Conservation (phyloP, 805 yeast genomes). For the Dipodascopsis uninucleata region DNA sequence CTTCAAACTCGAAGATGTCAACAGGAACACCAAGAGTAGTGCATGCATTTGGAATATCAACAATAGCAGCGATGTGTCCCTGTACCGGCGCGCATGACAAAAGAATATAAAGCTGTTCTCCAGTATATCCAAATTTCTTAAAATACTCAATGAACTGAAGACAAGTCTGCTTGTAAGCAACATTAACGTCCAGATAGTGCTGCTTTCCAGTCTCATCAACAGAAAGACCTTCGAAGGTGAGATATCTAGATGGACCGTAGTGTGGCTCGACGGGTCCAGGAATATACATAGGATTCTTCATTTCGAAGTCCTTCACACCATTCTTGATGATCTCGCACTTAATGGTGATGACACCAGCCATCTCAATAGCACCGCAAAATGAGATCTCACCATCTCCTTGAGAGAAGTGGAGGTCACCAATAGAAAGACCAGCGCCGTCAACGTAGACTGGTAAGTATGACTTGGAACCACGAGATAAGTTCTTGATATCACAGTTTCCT, state of each 20-base stretch:
- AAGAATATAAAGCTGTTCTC: conserved; percentile 48
- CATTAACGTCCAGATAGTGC: conserved; percentile 45
- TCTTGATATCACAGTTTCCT: conserved; percentile 52
- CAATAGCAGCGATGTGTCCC: conserved; percentile 51
- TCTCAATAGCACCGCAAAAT: conserved; percentile 54
- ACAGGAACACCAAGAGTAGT: conserved; percentile 50
- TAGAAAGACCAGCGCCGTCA: conserved; percentile 47
- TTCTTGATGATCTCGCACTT: conserved; percentile 42
- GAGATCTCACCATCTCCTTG: conserved; percentile 55
- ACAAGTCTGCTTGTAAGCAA: conserved; percentile 51
- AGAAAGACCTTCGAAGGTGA: conserved; percentile 53
- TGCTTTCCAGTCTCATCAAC: conserved; percentile 50
- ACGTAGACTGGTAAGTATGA: conserved; percentile 48
- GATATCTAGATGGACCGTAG: conserved; percentile 48
- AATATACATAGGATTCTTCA: conserved; percentile 47
- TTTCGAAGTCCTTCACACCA: conserved; percentile 42
- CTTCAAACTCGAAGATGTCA: conserved; percentile 51
- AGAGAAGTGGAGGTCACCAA: conserved; percentile 51
- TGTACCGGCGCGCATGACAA: conserved; percentile 50
- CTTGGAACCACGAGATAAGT: conserved; percentile 48
- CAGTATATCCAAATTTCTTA: conserved; percentile 49
- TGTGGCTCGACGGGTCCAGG: conserved; percentile 49
- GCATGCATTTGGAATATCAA: conserved; percentile 52
- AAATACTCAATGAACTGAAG: conserved; percentile 49
- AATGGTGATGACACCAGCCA: conserved; percentile 48